Percentiles rank a stretch among this genome's conserved stretches.
Conservation (phyloP, 139 green algal species). For the Closterium sp. region DNA sequence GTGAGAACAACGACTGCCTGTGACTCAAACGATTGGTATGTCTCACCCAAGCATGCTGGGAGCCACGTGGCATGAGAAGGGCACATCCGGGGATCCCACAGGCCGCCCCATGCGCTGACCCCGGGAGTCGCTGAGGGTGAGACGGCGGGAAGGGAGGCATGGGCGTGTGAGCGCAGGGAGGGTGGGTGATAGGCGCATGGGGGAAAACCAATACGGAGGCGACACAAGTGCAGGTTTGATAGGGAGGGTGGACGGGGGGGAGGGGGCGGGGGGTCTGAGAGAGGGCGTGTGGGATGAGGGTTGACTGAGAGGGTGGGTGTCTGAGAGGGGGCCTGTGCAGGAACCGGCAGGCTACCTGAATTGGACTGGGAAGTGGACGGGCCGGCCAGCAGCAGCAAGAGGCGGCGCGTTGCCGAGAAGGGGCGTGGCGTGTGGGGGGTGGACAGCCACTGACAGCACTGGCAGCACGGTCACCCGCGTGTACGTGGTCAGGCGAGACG, state of each 20-base stretch:
- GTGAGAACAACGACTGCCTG: too few relatives aligned
- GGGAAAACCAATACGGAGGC: too few relatives aligned
- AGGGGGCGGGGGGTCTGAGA: too few relatives aligned
- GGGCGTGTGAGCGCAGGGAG: neutral
- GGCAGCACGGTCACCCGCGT: neutral
- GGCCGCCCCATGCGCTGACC: neutral
- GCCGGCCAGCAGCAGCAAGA: neutral
- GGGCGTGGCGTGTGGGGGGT: too few relatives aligned
- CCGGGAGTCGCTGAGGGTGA: neutral
- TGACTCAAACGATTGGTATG: neutral
- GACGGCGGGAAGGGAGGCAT: neutral
- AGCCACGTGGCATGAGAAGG: neutral
- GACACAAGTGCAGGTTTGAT: too few relatives aligned
- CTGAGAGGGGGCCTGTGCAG: too few relatives aligned
- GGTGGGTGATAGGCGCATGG: too few relatives aligned
- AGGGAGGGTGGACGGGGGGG: too few relatives aligned
- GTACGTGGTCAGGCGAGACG: neutral
- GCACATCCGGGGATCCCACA: neutral
- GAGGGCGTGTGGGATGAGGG: too few relatives aligned
- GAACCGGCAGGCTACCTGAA: too few relatives aligned
- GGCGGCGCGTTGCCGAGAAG: neutral
- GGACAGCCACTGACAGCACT: neutral
- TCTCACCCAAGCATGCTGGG: neutral
- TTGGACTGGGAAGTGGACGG: neutral
- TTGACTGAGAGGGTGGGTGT: too few relatives aligned